A percentile compares a stretch with the other conserved stretches of the same genome.
Evolutionary conservation across 1,284 basidiomycete species (phyloP).

Genomic region (Boletus smithii): DNA sequence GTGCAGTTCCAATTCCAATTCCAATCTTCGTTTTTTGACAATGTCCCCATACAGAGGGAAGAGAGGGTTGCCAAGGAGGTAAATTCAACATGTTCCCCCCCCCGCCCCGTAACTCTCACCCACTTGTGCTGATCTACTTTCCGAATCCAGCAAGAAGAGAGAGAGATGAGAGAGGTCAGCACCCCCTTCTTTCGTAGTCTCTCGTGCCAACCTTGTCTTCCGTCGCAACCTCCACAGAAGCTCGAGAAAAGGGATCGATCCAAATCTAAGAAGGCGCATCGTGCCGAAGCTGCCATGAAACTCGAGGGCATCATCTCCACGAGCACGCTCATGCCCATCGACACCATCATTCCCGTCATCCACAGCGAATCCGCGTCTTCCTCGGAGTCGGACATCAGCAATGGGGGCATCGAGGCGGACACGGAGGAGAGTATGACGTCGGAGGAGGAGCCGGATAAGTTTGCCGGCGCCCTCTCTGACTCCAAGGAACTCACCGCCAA

Average conservation of each 20-base stretch:
- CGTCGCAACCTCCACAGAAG: constrained; percentile 36
- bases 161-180: constrained; percentile 50
- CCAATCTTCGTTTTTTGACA: constrained; percentile 13
- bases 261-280: constrained; percentile 51
- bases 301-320: constrained; percentile 31
- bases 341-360: constrained; percentile 29
- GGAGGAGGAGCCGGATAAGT: constrained; percentile 58
- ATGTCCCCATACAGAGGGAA: constrained; percentile 43
- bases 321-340: constrained; percentile 30
- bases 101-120: not conserved
- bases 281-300: constrained; percentile 37
- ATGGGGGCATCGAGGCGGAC: constrained; percentile 61
- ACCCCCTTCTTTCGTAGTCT: constrained; percentile 1
- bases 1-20: constrained; percentile 28
- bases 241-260: constrained; percentile 55
- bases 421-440: constrained; percentile 71
- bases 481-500: constrained; percentile 34
- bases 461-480: constrained; percentile 29
- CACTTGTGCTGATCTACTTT: constrained; percentile 18
- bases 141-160: constrained; percentile 45
- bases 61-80: constrained; percentile 47
- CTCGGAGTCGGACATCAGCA: constrained; percentile 56
- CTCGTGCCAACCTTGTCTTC: constrained; percentile 3
- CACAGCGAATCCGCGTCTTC: constrained; percentile 35
- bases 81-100: constrained; percentile 5